Percentiles rank a stretch among this genome's conserved stretches.
phyloP scores from a whole-genome alignment of 139 green algal genomes.

The Coelastrella sp. region DNA sequence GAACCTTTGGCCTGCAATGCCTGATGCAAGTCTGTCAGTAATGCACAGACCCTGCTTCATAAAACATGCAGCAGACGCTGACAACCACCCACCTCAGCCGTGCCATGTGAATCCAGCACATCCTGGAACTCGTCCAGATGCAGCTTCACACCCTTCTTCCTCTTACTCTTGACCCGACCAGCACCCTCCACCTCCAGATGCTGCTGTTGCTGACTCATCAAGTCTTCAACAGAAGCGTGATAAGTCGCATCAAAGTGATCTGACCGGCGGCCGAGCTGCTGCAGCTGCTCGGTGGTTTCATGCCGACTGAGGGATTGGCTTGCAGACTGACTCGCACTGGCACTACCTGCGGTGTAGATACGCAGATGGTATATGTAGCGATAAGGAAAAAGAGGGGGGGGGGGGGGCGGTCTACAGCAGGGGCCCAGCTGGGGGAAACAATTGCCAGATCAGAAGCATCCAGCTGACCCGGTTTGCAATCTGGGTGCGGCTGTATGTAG shows the following conservation, averaged over 20 bases:
- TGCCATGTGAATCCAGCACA: background rate
- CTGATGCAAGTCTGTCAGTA: too few species aligned
- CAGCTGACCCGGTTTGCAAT: too few species aligned
- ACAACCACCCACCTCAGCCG: background rate
- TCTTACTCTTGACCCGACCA: background rate
- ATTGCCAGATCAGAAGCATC: background rate
- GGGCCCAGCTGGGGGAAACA: background rate
- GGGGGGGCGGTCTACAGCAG: background rate
- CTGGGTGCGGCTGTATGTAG: too few species aligned
- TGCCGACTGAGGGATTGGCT: background rate
- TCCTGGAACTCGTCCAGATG: background rate
- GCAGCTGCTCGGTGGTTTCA: background rate
- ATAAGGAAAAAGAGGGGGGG: background rate
- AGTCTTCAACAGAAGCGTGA: background rate
- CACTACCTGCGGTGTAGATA: background rate
- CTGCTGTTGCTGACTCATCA: background rate
- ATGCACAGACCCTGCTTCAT: too few species aligned
- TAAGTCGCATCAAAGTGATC: background rate
- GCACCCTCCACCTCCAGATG: background rate
- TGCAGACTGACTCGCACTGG: constrained; percentile 6
- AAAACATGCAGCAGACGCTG: background rate
- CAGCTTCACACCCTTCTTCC: constrained; percentile 11
- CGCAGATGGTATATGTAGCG: background rate
- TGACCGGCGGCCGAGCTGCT: background rate
- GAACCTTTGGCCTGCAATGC: too few species aligned